Conservation (phyloP, 257 asterid genomes). For the Agastache rugosa region DNA sequence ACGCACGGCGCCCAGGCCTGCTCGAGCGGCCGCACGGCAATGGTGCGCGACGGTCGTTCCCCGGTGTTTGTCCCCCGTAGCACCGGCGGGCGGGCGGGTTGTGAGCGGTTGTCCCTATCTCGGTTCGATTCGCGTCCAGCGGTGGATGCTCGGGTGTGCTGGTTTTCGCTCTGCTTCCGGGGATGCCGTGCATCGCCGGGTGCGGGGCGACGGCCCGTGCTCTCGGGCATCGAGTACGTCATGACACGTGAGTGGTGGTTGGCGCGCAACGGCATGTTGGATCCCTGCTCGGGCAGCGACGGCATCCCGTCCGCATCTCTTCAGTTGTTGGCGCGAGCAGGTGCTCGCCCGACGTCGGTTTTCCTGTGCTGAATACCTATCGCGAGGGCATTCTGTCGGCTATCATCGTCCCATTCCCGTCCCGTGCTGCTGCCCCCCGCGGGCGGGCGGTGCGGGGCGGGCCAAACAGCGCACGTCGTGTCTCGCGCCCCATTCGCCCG, state of each 20-base stretch:
- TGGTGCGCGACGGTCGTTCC: too few species aligned
- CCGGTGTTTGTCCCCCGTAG: too few species aligned
- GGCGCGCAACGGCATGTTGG: neutral
- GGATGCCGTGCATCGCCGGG: neutral
- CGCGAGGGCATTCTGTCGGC: neutral
- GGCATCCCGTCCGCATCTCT: neutral
- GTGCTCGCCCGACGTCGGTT: neutral
- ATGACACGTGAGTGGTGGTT: neutral
- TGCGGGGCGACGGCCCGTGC: neutral
- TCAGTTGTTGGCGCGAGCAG: neutral
- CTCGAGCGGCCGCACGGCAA: too few species aligned
- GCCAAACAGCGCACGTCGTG: neutral
- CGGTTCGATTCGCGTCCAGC: neutral
- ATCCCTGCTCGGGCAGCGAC: slow-evolving; percentile 1
- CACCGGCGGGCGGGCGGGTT: too few species aligned
- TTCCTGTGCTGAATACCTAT: neutral
- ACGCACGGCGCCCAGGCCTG: too few species aligned
- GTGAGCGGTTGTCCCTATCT: neutral
- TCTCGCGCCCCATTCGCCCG: neutral
- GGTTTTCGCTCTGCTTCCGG: neutral
- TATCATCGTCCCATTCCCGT: neutral
- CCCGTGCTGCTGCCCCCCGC: neutral
- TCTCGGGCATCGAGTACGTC: neutral
- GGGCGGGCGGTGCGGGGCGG: neutral
- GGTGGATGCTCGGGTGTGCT: neutral